Conservation (phyloP, 805 yeast genomes). For the Saccharomycopsis sp. region DNA sequence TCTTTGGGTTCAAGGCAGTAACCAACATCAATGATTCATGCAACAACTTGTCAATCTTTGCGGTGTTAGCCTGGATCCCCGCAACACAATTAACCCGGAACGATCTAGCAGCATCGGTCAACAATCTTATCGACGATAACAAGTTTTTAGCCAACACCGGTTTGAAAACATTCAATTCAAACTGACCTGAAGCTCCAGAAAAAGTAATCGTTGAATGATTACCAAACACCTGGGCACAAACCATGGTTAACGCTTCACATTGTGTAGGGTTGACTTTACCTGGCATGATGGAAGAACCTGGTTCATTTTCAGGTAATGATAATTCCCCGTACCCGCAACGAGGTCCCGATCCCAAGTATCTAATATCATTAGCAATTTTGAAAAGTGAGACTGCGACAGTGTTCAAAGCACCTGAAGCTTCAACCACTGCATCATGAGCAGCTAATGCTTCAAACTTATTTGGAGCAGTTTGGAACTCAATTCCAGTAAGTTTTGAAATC, state of each 20-base stretch:
- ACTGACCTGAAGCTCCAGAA: conserved; percentile 98
- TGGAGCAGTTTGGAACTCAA: conserved; percentile 89
- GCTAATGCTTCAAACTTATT: conserved; percentile 98
- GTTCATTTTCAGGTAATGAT: conserved; percentile 93
- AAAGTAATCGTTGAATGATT: conserved; percentile 91
- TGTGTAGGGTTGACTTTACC: conserved; percentile 99
- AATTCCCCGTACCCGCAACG: conserved; percentile 99
- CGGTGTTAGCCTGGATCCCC: conserved; percentile 83
- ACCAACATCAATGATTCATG: conserved; percentile 96
- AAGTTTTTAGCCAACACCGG: conserved; percentile 91
- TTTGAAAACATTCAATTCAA: conserved; percentile 95
- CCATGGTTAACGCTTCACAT: conserved; percentile 98
- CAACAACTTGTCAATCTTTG: conserved; percentile 77
- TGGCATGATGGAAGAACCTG: conserved; percentile 99
- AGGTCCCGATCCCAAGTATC: conserved; percentile 98
- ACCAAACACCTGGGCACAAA: conserved; percentile 95
- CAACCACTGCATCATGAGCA: conserved; percentile 97
- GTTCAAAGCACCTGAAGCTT: conserved; percentile 94
- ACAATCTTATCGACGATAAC: conserved; percentile 74
- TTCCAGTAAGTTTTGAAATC: conserved; percentile 72
- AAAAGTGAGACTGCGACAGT: conserved; percentile 86
- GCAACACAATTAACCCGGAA: conserved; percentile 93
- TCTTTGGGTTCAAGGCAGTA: conserved; percentile 96
- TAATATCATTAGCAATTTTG: conserved; percentile 96
- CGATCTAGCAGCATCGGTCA: conserved; percentile 83